Evolutionary conservation across 2,329 filamentous ascomycete species (phyloP).

Genomic region (Cercospora zeina): DNA sequence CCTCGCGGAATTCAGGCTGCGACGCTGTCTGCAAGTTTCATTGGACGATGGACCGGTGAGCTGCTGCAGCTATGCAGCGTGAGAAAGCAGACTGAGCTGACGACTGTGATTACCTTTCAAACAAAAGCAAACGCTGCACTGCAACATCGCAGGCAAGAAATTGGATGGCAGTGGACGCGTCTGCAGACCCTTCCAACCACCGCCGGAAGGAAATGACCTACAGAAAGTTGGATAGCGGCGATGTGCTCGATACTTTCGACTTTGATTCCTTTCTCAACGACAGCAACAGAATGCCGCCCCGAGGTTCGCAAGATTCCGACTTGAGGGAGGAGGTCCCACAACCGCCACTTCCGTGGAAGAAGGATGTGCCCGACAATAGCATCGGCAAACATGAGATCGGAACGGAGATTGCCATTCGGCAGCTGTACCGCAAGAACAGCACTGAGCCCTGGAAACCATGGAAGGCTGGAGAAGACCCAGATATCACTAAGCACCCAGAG

Average conservation of each 20-base stretch:
- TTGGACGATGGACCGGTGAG: background rate
- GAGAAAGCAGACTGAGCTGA: background rate
- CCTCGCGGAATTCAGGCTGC: background rate
- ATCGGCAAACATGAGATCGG: constrained; percentile 7
- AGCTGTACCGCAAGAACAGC: constrained; percentile 11
- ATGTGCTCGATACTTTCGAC: background rate
- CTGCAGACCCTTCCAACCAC: background rate
- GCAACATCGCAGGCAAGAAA: too few species aligned
- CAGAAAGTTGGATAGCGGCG: background rate
- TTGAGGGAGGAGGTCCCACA: background rate
- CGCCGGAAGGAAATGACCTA: background rate
- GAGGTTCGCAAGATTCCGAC: background rate
- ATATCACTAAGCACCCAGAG: constrained; percentile 16
- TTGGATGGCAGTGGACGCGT: background rate
- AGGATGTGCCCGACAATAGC: background rate
- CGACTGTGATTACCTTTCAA: background rate
- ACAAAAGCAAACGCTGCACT: background rate
- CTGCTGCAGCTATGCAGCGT: background rate
- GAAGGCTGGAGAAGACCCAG: constrained; percentile 13
- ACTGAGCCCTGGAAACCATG: constrained; percentile 4
- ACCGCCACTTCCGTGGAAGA: background rate
- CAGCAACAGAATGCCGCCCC: background rate
- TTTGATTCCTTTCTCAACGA: background rate
- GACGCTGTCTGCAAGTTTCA: background rate
- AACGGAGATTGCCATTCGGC: constrained; percentile 6